These are phyloP conservation scores for Sporisorium iseilematis-ciliati DNA, from an alignment of 1,284 basidiomycete genomes.

Conservation along the genomic window DNA sequence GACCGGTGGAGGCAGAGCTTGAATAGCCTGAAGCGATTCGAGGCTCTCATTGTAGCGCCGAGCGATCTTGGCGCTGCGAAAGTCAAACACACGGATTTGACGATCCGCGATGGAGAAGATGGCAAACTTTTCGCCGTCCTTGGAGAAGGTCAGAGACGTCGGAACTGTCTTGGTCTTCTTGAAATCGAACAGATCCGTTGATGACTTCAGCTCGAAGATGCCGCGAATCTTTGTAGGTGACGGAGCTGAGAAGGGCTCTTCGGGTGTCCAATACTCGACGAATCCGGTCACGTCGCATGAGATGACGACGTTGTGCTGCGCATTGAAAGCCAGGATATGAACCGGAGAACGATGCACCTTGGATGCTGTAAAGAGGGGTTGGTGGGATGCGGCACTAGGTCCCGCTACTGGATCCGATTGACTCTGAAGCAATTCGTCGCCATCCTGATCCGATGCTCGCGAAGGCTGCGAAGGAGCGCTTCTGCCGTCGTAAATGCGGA, in stretches of 20 bases:
- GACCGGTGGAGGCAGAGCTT: slow-evolving; percentile 20
- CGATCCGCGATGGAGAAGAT: slow-evolving; percentile 92
- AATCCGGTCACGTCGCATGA: slow-evolving; percentile 96
- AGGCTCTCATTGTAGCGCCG: slow-evolving; percentile 96
- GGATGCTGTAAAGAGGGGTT: slow-evolving; percentile 30
- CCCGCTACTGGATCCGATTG: background rate
- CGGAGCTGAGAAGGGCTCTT: slow-evolving; percentile 80
- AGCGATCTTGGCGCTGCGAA: slow-evolving; percentile 87
- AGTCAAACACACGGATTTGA: slow-evolving; percentile 91
- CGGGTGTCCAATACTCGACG: slow-evolving; percentile 97
- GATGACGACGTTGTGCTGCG: slow-evolving; percentile 88
- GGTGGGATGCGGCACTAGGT: background rate
- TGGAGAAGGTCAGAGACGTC: slow-evolving; percentile 89
- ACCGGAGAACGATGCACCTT: slow-evolving; percentile 41
- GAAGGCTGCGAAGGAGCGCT: background rate
- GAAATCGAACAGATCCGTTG: slow-evolving; percentile 96
- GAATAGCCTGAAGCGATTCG: slow-evolving; percentile 79
- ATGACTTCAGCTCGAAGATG: slow-evolving; percentile 89
- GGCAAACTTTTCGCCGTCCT: slow-evolving; percentile 86
- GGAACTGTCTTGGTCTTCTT: slow-evolving; percentile 97
- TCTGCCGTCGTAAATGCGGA: slow-evolving; percentile 91
- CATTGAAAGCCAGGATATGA: slow-evolving; percentile 76
- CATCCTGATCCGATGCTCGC: background rate
- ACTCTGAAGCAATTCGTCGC: background rate
- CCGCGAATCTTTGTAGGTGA: slow-evolving; percentile 69